Percentiles rank a stretch among this genome's conserved stretches.
phyloP scores from a whole-genome alignment of 192 early-diverging fungal genomes.

The Gigaspora rosea region DNA sequence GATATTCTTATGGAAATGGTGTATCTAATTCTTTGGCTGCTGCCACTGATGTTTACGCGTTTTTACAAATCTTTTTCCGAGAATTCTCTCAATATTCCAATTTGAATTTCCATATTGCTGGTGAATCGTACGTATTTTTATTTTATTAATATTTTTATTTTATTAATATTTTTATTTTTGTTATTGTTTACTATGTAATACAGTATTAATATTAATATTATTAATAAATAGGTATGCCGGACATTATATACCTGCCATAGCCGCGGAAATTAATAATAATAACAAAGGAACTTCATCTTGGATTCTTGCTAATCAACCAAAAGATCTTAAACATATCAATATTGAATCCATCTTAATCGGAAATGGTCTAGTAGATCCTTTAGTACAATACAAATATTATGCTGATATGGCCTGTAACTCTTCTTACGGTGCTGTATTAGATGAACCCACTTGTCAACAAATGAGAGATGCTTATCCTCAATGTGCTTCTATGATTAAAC shows the following conservation, averaged over 20 bases:
- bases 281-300: constrained; percentile 61
- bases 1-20: constrained; percentile 82
- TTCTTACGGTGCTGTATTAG: constrained; percentile 76
- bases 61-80: constrained; percentile 90
- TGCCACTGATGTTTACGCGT: constrained; percentile 86
- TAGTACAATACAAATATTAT: constrained; percentile 89
- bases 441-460: constrained; percentile 67
- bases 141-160: constrained; percentile 22
- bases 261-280: constrained; percentile 71
- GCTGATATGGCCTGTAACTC: constrained; percentile 73
- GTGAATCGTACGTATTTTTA: constrained; percentile 60
- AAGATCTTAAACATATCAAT: constrained; percentile 55
- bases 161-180: too few species aligned
- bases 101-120: constrained; percentile 84
- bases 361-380: constrained; percentile 89
- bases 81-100: constrained; percentile 81
- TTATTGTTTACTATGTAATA: too few species aligned
- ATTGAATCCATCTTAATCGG: constrained; percentile 83
- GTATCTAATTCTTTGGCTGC: constrained; percentile 75
- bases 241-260: constrained; percentile 94
- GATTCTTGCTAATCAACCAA: constrained; percentile 32
- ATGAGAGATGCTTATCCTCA: constrained; percentile 75
- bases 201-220: background rate
- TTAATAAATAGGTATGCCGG: constrained; percentile 70
- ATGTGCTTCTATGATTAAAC: constrained; percentile 73